phyloP scores from a whole-genome alignment of 257 asterid species.

The Dorcoceras hygrometricum region DNA sequence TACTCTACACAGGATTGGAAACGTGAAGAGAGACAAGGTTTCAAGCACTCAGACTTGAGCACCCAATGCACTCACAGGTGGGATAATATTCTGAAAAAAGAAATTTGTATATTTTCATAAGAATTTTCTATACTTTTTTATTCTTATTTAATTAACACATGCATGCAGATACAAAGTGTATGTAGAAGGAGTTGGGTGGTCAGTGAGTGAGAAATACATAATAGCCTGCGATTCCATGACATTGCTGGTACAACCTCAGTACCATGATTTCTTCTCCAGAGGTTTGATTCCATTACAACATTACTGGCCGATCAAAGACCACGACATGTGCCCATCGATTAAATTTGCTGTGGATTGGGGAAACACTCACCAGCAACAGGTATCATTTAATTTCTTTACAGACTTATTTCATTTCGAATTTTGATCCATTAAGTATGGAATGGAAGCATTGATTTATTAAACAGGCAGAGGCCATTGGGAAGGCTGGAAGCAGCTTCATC shows the following conservation, averaged over 20 bases:
- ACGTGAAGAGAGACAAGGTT: slow-evolving; percentile 54
- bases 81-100: too few species aligned
- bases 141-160: neutral
- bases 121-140: too few species aligned
- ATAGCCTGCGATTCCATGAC: slow-evolving; percentile 79
- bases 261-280: slow-evolving; percentile 82
- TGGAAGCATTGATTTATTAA: neutral
- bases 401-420: too few species aligned
- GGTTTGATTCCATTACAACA: slow-evolving; percentile 74
- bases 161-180: slow-evolving; percentile 89
- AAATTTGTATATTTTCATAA: too few species aligned
- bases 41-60: slow-evolving; percentile 65
- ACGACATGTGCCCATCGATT: slow-evolving; percentile 71
- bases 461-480: slow-evolving; percentile 50
- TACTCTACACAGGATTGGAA: slow-evolving; percentile 55
- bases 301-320: slow-evolving; percentile 75
- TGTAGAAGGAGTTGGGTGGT: slow-evolving; percentile 91
- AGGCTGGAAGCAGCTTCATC: slow-evolving; percentile 38
- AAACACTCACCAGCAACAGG: slow-evolving; percentile 52
- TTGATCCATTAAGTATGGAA: too few species aligned
- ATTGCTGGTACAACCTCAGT: slow-evolving; percentile 53
- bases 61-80: slow-evolving; percentile 82
- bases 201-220: slow-evolving; percentile 94
- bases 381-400: slow-evolving; percentile 23
- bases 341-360: slow-evolving; percentile 92